Conservation (phyloP, 1,284 basidiomycete genomes). For the Microbotryum silenes-acaulis region DNA sequence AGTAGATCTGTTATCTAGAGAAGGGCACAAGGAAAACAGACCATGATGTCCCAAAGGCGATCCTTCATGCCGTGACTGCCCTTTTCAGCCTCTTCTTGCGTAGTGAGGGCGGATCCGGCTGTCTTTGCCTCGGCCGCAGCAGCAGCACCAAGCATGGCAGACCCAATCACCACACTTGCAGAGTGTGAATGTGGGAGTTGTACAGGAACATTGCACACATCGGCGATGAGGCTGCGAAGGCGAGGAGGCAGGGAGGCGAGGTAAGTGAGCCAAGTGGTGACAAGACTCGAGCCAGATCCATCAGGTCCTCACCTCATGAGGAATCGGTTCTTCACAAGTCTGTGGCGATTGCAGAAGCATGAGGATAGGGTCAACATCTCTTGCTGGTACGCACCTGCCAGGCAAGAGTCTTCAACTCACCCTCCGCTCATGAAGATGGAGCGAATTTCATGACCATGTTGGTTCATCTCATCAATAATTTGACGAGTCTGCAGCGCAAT, state of each 20-base stretch:
- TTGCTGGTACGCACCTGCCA: slow-evolving; percentile 37
- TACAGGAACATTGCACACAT: slow-evolving; percentile 74
- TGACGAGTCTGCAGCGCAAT: slow-evolving; percentile 93
- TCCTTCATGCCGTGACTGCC: slow-evolving; percentile 54
- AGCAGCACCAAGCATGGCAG: slow-evolving; percentile 86
- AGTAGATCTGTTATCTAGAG: neutral
- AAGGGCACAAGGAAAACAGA: slow-evolving; percentile 38
- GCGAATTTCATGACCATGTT: slow-evolving; percentile 70
- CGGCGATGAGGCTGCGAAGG: slow-evolving; percentile 57
- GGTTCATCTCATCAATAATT: slow-evolving; percentile 87
- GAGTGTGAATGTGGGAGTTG: slow-evolving; percentile 67
- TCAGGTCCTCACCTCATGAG: slow-evolving; percentile 55
- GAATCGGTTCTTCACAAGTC: slow-evolving; percentile 75
- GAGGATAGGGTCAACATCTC: slow-evolving; percentile 42
- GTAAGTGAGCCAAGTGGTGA: too few relatives aligned
- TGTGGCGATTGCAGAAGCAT: neutral
- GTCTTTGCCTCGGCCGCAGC: slow-evolving; percentile 55
- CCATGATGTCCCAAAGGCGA: slow-evolving; percentile 88
- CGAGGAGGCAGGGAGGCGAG: neutral
- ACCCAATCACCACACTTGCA: slow-evolving; percentile 81
- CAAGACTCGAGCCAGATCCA: too few relatives aligned
- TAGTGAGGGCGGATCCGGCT: slow-evolving; percentile 34
- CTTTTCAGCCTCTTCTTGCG: slow-evolving; percentile 46
- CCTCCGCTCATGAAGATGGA: slow-evolving; percentile 76
- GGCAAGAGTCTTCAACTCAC: slow-evolving; percentile 30